Percentiles rank a stretch among this genome's conserved stretches.
These are phyloP conservation scores for Colletotrichum melonis DNA, from an alignment of 2,329 filamentous ascomycete species.

Conservation along the genomic window DNA sequence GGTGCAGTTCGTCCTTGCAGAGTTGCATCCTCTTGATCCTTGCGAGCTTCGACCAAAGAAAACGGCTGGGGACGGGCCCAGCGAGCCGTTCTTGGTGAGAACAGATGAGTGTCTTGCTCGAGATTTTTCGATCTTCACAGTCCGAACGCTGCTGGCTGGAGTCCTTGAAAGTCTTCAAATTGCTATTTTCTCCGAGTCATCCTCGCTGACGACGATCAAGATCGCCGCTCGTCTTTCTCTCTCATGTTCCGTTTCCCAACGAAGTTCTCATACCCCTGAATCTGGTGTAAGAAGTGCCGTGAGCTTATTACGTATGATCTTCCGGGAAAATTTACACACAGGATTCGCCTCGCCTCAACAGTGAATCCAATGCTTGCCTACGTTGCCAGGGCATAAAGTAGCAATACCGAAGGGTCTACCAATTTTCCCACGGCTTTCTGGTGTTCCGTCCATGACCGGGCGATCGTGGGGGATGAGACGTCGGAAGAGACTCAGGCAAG, in stretches of 20 bases:
- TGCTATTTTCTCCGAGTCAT: not conserved
- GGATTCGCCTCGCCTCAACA: not conserved
- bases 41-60: not conserved
- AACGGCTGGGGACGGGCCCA: not conserved
- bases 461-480: slow-evolving; percentile 33
- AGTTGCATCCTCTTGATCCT: slow-evolving; percentile 3
- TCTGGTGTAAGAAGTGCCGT: slow-evolving; percentile 8
- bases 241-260: not conserved
- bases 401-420: too few species aligned
- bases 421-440: not conserved
- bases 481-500: slow-evolving; percentile 7
- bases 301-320: not conserved
- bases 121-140: not conserved
- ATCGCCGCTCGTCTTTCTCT: slow-evolving; percentile 8
- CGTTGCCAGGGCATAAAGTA: not conserved
- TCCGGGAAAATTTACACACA: not conserved
- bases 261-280: not conserved
- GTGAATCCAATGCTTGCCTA: not conserved
- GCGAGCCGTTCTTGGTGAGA: not conserved
- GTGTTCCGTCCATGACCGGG: slow-evolving; percentile 29
- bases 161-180: not conserved
- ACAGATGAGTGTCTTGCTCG: not conserved
- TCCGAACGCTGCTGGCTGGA: not conserved
- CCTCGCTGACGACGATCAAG: not conserved
- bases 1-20: slow-evolving; percentile 6